A percentile compares a stretch with the other conserved stretches of the same genome.
phyloP scores from a whole-genome alignment of 257 asterid species.

The Paraleonurus japonicus region DNA sequence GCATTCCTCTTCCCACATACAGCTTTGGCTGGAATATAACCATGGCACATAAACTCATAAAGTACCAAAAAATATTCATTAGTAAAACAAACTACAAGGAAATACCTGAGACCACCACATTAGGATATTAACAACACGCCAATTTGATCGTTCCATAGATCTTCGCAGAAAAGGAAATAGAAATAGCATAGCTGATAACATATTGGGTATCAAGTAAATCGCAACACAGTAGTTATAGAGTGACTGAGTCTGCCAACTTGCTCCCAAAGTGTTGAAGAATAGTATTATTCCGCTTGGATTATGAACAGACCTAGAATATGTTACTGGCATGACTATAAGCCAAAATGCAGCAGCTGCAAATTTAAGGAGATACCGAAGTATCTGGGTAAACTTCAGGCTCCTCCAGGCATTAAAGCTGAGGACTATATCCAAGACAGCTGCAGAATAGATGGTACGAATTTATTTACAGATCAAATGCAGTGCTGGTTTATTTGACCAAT shows the following conservation, averaged over 20 bases:
- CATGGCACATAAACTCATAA: slow-evolving; percentile 23
- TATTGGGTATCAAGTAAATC: slow-evolving; percentile 81
- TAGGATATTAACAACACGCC: slow-evolving; percentile 58
- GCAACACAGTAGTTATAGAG: slow-evolving; percentile 78
- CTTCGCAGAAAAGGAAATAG: slow-evolving; percentile 76
- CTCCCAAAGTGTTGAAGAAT: slow-evolving; percentile 71
- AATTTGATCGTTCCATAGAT: slow-evolving; percentile 80
- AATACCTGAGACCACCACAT: slow-evolving; percentile 99
- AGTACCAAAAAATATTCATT: slow-evolving; percentile 11
- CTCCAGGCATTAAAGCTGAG: slow-evolving; percentile 89
- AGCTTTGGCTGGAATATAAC: slow-evolving; percentile 72
- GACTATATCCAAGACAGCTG: slow-evolving; percentile 87
- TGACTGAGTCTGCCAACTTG: slow-evolving; percentile 61
- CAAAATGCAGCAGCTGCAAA: slow-evolving; percentile 78
- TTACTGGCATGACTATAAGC: slow-evolving; percentile 85
- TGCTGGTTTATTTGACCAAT: slow-evolving; percentile 10
- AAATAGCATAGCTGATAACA: slow-evolving; percentile 73
- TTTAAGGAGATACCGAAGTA: slow-evolving; percentile 84
- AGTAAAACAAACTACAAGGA: slow-evolving; percentile 6
- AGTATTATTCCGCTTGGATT: slow-evolving; percentile 79
- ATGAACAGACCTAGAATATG: slow-evolving; percentile 72
- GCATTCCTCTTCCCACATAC: slow-evolving; percentile 99
- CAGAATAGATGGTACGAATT: slow-evolving; percentile 33
- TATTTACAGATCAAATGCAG: slow-evolving; percentile 11
- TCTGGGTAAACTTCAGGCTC: slow-evolving; percentile 73